Conservation (phyloP, 106 monocot species). For the Apostasia shenzhenica region DNA sequence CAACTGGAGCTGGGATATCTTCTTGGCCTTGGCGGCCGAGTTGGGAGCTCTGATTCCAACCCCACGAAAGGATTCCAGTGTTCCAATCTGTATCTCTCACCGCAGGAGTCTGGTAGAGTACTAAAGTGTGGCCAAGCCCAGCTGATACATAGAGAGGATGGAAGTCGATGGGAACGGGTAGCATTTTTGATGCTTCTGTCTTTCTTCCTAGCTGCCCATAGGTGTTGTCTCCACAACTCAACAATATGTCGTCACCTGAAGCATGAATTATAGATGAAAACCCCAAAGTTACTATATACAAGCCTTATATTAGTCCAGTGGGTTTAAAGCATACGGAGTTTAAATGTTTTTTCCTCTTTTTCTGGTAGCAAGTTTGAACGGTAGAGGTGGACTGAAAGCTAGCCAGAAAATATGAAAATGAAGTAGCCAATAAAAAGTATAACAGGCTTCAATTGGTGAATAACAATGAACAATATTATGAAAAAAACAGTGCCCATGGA, state of each 20-base stretch:
- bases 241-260: constrained; percentile 52
- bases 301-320: too few species aligned
- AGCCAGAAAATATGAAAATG: too few species aligned
- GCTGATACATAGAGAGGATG: constrained; percentile 48
- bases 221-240: constrained; percentile 66
- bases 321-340: too few species aligned
- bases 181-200: constrained; percentile 25
- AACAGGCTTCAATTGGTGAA: too few species aligned
- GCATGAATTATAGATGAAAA: neutral
- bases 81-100: constrained; percentile 1
- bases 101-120: constrained; percentile 22
- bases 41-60: constrained; percentile 76
- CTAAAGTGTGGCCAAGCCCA: constrained; percentile 78
- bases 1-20: constrained; percentile 37
- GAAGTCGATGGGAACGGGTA: constrained; percentile 30
- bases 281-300: too few species aligned
- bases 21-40: constrained; percentile 56
- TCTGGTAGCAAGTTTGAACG: too few species aligned
- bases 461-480: too few species aligned
- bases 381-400: too few species aligned
- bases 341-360: too few species aligned
- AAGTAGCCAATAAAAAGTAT: too few species aligned
- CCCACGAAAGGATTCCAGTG: constrained; percentile 57
- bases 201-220: constrained; percentile 73
- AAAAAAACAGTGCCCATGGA: too few species aligned